phyloP scores from a whole-genome alignment of 2,329 filamentous ascomycete genomes.

The Penicillium psychrosexuale region DNA sequence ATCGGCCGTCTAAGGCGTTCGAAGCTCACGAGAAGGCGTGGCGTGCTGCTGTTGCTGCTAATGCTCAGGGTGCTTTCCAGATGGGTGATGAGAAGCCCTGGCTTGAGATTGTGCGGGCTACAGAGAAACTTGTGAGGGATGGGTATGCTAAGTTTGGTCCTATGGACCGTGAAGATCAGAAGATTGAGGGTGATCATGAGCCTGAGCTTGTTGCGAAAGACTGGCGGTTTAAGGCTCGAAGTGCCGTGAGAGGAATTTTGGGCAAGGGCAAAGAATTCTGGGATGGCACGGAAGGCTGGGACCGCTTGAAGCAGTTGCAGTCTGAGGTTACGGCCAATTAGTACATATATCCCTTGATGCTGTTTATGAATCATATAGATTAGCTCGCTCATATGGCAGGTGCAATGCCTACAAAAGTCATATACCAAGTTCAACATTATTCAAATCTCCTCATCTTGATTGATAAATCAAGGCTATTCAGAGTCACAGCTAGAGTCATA shows the following conservation, averaged over 20 bases:
- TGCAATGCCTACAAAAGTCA: conserved; percentile 1
- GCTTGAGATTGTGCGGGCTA: conserved; percentile 71
- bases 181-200: conserved; percentile 42
- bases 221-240: conserved; percentile 88
- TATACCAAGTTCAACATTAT: conserved; percentile 2
- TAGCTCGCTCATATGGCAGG: neutral
- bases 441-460: neutral
- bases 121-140: conserved; percentile 70
- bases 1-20: conserved; percentile 68
- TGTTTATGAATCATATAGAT: conserved; percentile 5
- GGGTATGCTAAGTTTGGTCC: conserved; percentile 76
- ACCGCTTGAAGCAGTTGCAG: conserved; percentile 38
- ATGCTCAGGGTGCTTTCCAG: conserved; percentile 44
- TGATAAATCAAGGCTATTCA: neutral
- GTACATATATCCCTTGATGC: conserved; percentile 10
- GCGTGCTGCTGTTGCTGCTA: conserved; percentile 61
- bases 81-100: conserved; percentile 63
- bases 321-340: conserved; percentile 35
- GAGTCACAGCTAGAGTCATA: no score
- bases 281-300: conserved; percentile 62
- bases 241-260: conserved; percentile 77
- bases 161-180: conserved; percentile 55
- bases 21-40: conserved; percentile 87
- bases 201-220: conserved; percentile 66
- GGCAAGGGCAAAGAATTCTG: conserved; percentile 76